Evolutionary conservation across 257 asterid genomes (phyloP), one percentile per base, ranked within the genome.

Genomic region (Nicotiana sylvestris): DNA sequence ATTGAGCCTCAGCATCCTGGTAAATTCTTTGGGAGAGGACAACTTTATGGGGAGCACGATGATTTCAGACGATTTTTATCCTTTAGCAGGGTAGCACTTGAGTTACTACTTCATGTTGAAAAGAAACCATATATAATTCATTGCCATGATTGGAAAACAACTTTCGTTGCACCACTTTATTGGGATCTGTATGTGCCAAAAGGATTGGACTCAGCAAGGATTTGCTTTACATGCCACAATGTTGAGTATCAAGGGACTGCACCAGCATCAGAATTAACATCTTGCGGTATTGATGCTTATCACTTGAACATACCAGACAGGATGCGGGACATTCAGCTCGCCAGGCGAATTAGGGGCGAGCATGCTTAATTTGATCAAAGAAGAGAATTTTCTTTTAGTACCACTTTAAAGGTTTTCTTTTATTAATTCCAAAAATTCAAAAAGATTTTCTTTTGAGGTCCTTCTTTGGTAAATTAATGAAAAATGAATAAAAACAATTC

Each of bases 11-110:
- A 85, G 78, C 99, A 96, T 86, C 97, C 97, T 15, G 91, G 87
- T 80, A 90, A 90, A 74, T 93, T 96, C 91, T 96, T 96, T 89
- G 91, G 97, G 98, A 94, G 99, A 86, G 97, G 97, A 85, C 97
- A 96, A 82, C 82, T 89, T 77, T 96, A 96, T 87, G 99, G 99
- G 64, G 98, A 96, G 88, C 78, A 67, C 55, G 99, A 96, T 61
- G 99, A 96, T 91, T 96, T 96, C 88, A 94, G 90, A 90, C 89
- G 99, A 87, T 96, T 96, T 90, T 96, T 98, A 84, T 94, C 86
- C 94, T 96, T 96, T 86, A 96, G 99, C 91, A 90, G 99, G 93
- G 99, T 95, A 55, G 99, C 99, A 86, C 99, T 96, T 83, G 99
- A 96, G 90, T 87, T 96, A 68, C 74, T 96, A 87, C 91, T 86